Conservation (phyloP, 2,329 filamentous ascomycete genomes). For the Verticillium klebahnii region DNA sequence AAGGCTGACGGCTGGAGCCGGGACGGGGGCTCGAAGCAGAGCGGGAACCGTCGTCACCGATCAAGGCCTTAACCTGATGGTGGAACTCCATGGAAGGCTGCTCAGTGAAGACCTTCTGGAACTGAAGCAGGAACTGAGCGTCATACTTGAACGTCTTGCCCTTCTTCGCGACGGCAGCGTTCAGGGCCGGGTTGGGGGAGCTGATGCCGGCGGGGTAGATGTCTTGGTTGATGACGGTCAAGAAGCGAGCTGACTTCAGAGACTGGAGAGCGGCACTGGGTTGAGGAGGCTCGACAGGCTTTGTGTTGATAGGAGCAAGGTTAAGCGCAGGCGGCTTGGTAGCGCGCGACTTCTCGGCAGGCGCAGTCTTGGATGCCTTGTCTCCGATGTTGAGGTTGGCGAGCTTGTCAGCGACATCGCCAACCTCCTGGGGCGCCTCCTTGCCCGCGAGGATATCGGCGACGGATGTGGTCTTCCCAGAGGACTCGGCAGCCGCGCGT, state of each 20-base stretch:
- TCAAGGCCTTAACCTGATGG: slow-evolving; percentile 76
- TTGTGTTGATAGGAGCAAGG: slow-evolving; percentile 74
- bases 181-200: slow-evolving; percentile 89
- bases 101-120: slow-evolving; percentile 93
- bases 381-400: slow-evolving; percentile 43
- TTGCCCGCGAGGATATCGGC: slow-evolving; percentile 45
- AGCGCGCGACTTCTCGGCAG: slow-evolving; percentile 53
- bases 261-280: slow-evolving; percentile 92
- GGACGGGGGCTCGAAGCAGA: slow-evolving; percentile 59
- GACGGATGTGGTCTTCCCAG: slow-evolving; percentile 41
- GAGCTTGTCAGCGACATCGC: slow-evolving; percentile 42
- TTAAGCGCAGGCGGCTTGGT: slow-evolving; percentile 85
- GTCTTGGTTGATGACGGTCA: slow-evolving; percentile 72
- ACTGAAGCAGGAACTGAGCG: slow-evolving; percentile 90
- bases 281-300: slow-evolving; percentile 83
- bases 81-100: slow-evolving; percentile 95
- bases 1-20: slow-evolving; percentile 43
- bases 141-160: slow-evolving; percentile 89
- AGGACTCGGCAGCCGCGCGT: slow-evolving; percentile 45
- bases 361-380: slow-evolving; percentile 35
- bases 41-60: slow-evolving; percentile 72
- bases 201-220: slow-evolving; percentile 79
- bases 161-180: slow-evolving; percentile 73
- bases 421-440: slow-evolving; percentile 37
- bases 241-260: slow-evolving; percentile 84